Base-by-base conservation (phyloP, 768 basidiomycete species). In the Boletales sp. region DNA sequence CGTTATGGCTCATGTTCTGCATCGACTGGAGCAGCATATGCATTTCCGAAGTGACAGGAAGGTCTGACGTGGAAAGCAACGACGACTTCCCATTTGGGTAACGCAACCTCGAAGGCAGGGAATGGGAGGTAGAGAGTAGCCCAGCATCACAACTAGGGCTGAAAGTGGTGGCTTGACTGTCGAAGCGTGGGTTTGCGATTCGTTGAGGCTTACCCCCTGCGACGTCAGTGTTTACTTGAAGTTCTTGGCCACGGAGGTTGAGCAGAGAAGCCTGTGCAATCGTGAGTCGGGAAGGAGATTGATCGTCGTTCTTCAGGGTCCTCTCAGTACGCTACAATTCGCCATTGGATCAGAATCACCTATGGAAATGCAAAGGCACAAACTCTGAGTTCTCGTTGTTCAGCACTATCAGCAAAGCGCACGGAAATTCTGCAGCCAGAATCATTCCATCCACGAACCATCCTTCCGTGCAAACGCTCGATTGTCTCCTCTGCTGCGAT, bases 391-490 rank as follows among this genome's bases (percentile, higher is more conserved):
- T 90, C 87, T 47, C 88, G 70, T 63, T 90, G 87, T 60, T 90
- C 88, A 11, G 76, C 72, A 9, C 83, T 87, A 61, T 90, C 87
- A 13, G 87, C 87, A 59, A 90, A 90, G 34, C 88, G 74, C 15
- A 90, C 88, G 6, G 84, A 86, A 48, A 90, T 87, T 43, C 88
- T 70, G 60, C 86, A 84, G 14, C 87, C 87, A 11, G 79, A 65
- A 52, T 90, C 88, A 52, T 87, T 79, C 83, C 81, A 86, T 11
- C 89, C 89, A 37, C 86, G 75, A 8, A 91, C 85, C 79, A 87
- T 83, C 9, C 86, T 76, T 7, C 89, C 89, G 62, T 91, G 87
- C 27, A 91, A 72, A 27, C 83, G 78, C 52, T 89, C 86, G 37
- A 90, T 81, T 47, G 86, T 77, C 49, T 90, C 87, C 58, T 89